These are phyloP conservation scores for Cytospora piceae DNA, from an alignment of 2,329 filamentous ascomycete species.

Conservation along the genomic window DNA sequence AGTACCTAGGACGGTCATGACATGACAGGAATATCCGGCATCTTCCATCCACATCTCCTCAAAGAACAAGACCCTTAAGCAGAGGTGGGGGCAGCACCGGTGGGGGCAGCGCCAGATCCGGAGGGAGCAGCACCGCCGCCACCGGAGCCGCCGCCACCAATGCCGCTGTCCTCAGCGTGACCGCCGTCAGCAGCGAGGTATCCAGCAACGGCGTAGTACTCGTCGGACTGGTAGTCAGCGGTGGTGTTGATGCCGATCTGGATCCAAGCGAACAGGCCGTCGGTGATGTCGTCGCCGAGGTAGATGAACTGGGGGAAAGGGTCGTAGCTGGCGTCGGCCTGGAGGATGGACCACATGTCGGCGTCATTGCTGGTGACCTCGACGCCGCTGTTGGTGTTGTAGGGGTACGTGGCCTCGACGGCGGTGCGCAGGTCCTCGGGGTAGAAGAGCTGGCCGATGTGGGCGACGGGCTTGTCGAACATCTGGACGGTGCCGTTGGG, in stretches of 20 bases:
- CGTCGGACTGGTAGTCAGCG: constrained; percentile 35
- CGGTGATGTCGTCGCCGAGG: constrained; percentile 51
- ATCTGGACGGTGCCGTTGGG: constrained; percentile 38
- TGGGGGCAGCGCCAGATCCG: not conserved
- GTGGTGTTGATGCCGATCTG: constrained; percentile 50
- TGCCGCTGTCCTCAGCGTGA: constrained; percentile 9
- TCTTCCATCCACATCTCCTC: not conserved
- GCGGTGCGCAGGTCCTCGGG: constrained; percentile 37
- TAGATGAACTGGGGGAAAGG: constrained; percentile 57
- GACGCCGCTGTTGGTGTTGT: constrained; percentile 38
- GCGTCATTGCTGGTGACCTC: constrained; percentile 39
- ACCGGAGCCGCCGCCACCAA: too few species aligned
- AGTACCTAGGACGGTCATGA: not conserved
- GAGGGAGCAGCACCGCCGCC: too few species aligned
- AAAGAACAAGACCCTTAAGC: not conserved
- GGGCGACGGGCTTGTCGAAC: constrained; percentile 36
- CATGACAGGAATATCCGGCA: not conserved
- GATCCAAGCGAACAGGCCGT: constrained; percentile 54
- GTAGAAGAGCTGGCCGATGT: constrained; percentile 42
- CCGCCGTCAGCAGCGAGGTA: constrained; percentile 27
- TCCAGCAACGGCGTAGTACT: constrained; percentile 29
- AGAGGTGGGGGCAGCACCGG: not conserved
- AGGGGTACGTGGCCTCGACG: constrained; percentile 38
- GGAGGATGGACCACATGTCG: constrained; percentile 40
- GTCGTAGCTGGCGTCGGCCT: constrained; percentile 41